These are phyloP conservation scores for Misopates orontium DNA, from an alignment of 257 asterid genomes.

Conservation along the genomic window DNA sequence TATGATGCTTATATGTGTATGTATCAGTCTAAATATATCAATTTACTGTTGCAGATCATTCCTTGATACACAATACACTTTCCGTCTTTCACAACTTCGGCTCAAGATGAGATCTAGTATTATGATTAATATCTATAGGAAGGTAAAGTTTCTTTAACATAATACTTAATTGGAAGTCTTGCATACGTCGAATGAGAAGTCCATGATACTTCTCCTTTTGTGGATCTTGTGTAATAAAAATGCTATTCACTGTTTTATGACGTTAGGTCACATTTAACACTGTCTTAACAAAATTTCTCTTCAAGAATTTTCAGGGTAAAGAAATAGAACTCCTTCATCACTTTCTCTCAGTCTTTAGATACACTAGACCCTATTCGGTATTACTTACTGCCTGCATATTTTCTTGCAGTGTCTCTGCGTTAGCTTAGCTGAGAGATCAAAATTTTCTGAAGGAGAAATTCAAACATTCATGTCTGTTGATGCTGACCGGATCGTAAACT, in stretches of 20 bases:
- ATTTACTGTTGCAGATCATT: constrained; percentile 70
- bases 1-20: constrained; percentile 5
- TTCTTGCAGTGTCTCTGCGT: constrained; percentile 69
- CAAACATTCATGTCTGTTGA: constrained; percentile 99
- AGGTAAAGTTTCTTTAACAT: constrained; percentile 46
- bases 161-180: constrained; percentile 1
- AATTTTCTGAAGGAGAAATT: constrained; percentile 95
- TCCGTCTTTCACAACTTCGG: constrained; percentile 77
- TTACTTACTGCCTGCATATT: constrained; percentile 9
- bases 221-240: not conserved
- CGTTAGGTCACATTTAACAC: constrained; percentile 3
- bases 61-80: constrained; percentile 88
- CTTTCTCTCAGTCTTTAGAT: not conserved
- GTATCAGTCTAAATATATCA: constrained; percentile 18
- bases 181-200: constrained; percentile 1
- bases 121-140: constrained; percentile 75
- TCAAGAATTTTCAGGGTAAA: not conserved
- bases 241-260: constrained; percentile 6
- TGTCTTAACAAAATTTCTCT: not conserved
- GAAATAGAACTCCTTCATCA: not conserved
- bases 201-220: not conserved
- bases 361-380: not conserved
- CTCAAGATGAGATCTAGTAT: constrained; percentile 89
- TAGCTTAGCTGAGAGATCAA: constrained; percentile 86
- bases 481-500: constrained; percentile 84